Percentiles rank a stretch among this genome's conserved stretches.
These are phyloP conservation scores for Aspergillus neoniger DNA, from an alignment of 2,329 filamentous ascomycete species.

Conservation along the genomic window DNA sequence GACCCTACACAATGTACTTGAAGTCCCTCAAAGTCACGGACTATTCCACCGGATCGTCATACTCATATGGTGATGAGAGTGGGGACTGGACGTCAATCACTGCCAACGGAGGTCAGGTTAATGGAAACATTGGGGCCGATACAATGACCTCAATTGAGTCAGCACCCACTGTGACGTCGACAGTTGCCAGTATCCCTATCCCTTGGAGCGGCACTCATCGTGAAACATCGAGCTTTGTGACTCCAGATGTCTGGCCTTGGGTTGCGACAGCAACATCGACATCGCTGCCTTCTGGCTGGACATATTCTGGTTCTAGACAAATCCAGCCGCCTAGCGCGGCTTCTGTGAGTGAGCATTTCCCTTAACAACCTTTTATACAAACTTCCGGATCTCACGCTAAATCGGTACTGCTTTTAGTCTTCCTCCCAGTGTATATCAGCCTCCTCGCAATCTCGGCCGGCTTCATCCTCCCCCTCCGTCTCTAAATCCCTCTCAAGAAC, in stretches of 20 bases:
- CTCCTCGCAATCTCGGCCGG: conserved; percentile 48
- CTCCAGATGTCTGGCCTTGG: conserved; percentile 70
- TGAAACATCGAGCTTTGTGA: conserved; percentile 50
- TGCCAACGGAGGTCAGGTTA: conserved; percentile 75
- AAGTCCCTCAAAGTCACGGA: conserved; percentile 76
- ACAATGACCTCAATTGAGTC: conserved; percentile 44
- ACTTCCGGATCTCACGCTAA: conserved; percentile 28
- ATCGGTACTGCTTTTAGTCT: conserved; percentile 23
- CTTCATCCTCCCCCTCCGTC: conserved; percentile 49
- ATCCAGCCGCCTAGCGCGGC: conserved; percentile 71
- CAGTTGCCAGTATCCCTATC: conserved; percentile 63
- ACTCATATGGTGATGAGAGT: conserved; percentile 75
- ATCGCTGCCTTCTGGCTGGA: conserved; percentile 75
- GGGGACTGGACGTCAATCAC: conserved; percentile 82
- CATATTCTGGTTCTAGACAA: conserved; percentile 76
- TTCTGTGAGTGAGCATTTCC: conserved; percentile 62
- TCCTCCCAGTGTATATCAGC: conserved; percentile 58
- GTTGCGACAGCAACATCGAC: conserved; percentile 53
- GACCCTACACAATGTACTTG: conserved; percentile 85
- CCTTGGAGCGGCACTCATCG: conserved; percentile 61
- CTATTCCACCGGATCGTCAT: conserved; percentile 87
- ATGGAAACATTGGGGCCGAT: conserved; percentile 57
- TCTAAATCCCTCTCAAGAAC: conserved; percentile 37
- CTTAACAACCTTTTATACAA: conserved; percentile 16
- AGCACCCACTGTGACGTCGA: conserved; percentile 65